Conservation (phyloP, 2,329 filamentous ascomycete genomes). For the Hymenoscyphus infarciens region DNA sequence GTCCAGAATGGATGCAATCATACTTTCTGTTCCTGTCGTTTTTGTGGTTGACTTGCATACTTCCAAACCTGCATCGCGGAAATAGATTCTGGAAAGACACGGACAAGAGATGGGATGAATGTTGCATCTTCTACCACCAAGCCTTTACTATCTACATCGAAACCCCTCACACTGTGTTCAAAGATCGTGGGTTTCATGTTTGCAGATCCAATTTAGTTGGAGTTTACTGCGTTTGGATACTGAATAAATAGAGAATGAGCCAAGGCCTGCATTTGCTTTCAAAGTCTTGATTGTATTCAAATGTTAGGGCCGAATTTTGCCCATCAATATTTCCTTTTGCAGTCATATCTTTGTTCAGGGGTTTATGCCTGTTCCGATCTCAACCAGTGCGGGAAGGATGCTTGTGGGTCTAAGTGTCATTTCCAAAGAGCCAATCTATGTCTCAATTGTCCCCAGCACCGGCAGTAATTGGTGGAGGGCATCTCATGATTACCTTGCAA, state of each 20-base stretch:
- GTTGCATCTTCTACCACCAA: background rate
- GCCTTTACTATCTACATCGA: background rate
- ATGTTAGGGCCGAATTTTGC: background rate
- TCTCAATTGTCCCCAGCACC: background rate
- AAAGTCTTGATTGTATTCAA: background rate
- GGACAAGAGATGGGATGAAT: background rate
- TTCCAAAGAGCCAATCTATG: background rate
- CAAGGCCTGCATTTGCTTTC: background rate
- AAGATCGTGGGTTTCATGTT: background rate
- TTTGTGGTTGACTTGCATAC: background rate
- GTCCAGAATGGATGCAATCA: background rate
- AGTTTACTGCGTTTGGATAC: background rate
- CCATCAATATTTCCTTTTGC: background rate
- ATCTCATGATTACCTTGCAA: constrained; percentile 4
- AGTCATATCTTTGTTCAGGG: background rate
- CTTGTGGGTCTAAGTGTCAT: background rate
- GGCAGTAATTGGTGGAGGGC: background rate
- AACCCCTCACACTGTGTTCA: background rate
- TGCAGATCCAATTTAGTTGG: background rate
- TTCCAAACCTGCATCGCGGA: background rate
- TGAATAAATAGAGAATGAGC: background rate
- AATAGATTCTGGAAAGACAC: background rate
- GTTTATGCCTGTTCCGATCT: background rate
- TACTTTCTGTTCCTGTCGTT: background rate
- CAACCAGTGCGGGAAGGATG: background rate